A percentile compares a stretch with the other conserved stretches of the same genome.
phyloP scores from a whole-genome alignment of 2,329 filamentous ascomycete species.

The Aspergillus sp. region DNA sequence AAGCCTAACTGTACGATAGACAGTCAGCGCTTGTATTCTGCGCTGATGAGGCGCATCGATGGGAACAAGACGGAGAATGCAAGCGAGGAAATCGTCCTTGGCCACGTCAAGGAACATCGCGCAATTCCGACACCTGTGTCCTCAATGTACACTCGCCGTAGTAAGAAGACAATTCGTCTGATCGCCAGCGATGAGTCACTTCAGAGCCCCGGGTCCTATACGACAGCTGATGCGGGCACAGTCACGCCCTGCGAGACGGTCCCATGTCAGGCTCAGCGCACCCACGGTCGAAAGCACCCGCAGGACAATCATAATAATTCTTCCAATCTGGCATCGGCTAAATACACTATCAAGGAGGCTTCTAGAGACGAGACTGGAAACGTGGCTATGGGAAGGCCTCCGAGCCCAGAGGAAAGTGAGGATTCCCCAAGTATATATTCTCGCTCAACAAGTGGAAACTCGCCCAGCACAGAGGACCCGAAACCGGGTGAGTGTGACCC shows the following conservation, averaged over 20 bases:
- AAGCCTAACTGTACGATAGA: conserved; percentile 33
- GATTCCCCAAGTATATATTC: conserved; percentile 48
- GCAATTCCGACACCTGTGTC: conserved; percentile 31
- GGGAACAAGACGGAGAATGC: conserved; percentile 20
- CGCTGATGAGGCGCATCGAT: conserved; percentile 45
- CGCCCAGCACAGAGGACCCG: conserved; percentile 22
- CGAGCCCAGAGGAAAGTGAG: conserved; percentile 13
- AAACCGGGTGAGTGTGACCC: conserved; percentile 4
- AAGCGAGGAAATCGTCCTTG: conserved; percentile 29
- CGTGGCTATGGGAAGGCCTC: conserved; percentile 11
- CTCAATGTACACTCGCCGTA: conserved; percentile 27
- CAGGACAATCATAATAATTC: background rate
- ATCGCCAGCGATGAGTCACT: conserved; percentile 36
- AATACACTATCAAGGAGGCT: conserved; percentile 7
- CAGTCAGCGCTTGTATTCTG: conserved; percentile 46
- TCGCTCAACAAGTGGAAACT: conserved; percentile 40
- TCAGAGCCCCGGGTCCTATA: conserved; percentile 32
- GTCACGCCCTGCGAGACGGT: conserved; percentile 24
- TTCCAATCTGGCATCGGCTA: background rate
- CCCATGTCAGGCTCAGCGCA: conserved; percentile 2
- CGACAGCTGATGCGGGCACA: conserved; percentile 28
- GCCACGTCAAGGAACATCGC: conserved; percentile 34
- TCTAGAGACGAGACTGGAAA: conserved; percentile 24
- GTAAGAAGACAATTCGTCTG: conserved; percentile 32
- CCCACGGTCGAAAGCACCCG: background rate